phyloP scores from a whole-genome alignment of 1,284 basidiomycete species.

The Sparassis latifolia region DNA sequence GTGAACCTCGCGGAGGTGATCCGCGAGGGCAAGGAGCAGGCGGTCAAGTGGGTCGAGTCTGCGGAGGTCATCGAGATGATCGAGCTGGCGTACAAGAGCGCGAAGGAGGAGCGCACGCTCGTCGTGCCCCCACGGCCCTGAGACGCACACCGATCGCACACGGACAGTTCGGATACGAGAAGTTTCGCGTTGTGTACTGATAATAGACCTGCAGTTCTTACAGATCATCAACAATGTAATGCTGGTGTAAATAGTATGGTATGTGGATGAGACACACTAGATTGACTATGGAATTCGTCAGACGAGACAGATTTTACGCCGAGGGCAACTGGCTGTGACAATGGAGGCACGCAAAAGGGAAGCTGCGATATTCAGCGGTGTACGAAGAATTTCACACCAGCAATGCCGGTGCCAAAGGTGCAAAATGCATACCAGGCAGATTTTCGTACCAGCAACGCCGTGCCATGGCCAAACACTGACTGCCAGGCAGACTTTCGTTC shows the following conservation, averaged over 20 bases:
- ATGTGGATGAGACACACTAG: too few species aligned
- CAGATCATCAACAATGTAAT: background rate
- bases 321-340: too few species aligned
- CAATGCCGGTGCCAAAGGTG: too few species aligned
- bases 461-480: too few species aligned
- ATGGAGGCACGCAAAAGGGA: too few species aligned
- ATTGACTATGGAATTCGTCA: too few species aligned
- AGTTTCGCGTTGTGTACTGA: background rate
- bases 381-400: too few species aligned
- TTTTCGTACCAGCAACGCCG: background rate
- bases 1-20: conserved; percentile 61
- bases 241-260: too few species aligned
- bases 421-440: background rate
- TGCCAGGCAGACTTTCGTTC: too few species aligned
- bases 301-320: too few species aligned
- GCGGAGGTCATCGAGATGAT: conserved; percentile 67
- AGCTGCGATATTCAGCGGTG: too few species aligned
- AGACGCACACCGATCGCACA: background rate
- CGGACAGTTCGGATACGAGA: background rate
- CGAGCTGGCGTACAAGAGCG: conserved; percentile 61
- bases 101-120: conserved; percentile 51
- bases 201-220: background rate
- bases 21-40: conserved; percentile 41
- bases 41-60: conserved; percentile 68
- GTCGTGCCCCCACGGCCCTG: conserved; percentile 25